Conservation (phyloP, 345 rosid genomes). For the Lepidium africanum region DNA sequence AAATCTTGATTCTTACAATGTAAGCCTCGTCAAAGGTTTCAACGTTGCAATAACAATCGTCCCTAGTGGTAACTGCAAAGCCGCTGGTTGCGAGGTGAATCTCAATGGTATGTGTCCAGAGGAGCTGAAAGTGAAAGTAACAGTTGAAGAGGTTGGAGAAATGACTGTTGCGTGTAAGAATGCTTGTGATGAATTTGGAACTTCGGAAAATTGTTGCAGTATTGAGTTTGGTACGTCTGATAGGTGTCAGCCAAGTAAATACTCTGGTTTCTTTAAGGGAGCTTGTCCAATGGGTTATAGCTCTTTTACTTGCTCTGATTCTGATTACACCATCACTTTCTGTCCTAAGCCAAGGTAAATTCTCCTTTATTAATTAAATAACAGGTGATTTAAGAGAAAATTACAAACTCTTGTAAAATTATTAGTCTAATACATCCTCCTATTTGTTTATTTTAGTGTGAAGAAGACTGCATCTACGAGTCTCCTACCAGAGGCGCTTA, state of each 20-base stretch:
- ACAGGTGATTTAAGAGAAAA: too few species aligned
- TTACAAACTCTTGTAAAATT: too few species aligned
- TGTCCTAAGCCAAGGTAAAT: constrained; percentile 35
- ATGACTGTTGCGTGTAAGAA: constrained; percentile 44
- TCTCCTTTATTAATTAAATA: too few species aligned
- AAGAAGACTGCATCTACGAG: too few species aligned
- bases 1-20: constrained; percentile 49
- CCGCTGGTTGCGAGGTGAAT: constrained; percentile 42
- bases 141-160: background rate
- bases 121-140: constrained; percentile 30
- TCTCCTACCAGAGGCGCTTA: background rate
- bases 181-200: constrained; percentile 47
- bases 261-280: constrained; percentile 42
- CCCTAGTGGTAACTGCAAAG: constrained; percentile 38
- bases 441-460: too few species aligned
- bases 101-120: constrained; percentile 40
- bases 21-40: constrained; percentile 69
- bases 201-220: constrained; percentile 47
- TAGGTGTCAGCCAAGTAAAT: constrained; percentile 40
- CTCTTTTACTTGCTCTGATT: constrained; percentile 44
- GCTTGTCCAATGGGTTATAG: constrained; percentile 51
- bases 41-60: constrained; percentile 45
- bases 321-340: constrained; percentile 40
- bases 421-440: too few species aligned
- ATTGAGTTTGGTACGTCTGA: constrained; percentile 39